Evolutionary conservation across 495 filamentous ascomycete genomes (phyloP), one percentile per base, ranked within the genome.

Genomic region (Hypoxylon trugodes): DNA sequence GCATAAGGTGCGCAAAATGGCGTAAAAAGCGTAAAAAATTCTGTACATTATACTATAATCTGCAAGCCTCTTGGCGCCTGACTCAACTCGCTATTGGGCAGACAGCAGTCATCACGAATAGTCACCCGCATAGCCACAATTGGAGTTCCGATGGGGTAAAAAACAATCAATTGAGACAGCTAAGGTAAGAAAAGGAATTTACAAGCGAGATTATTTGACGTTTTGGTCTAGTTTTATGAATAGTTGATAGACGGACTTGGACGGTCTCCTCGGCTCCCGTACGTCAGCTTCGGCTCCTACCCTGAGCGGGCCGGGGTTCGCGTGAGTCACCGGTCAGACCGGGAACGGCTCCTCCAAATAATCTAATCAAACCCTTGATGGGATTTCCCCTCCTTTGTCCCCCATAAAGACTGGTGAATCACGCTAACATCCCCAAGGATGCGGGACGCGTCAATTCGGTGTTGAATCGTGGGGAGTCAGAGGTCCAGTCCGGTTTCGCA

Each of bases 271-370:
- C 33, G 47, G 25, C 40, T 13, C 21, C 41, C 28, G n/a, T n/a
- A n/a, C 30, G 33, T 54, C 35, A 22, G 30, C 22, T 19, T 35
- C 38, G 38, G 45, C 4, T 47, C 22, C 33, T 32, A 52, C 48
- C 58, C 40, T 38, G 35, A 13, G 33, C 45, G 35, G 21, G 12
- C 45, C 46, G 30, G 50, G 24, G 35, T 19, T 15, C 41, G 32
- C 33, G 15, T 66, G 63, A 61, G 42, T 66, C 63, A 66, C 51
- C 51, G 63, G 63, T 16, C 9, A 37, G 22, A 47, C 33, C 43
- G 50, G 56, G 3, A 41, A 15, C 10, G 22, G 38, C 26, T 24
- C 54, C 25, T n/a, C n/a, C n/a, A n/a, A n/a, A 42, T 38, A 12
- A 30, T 36, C 19, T 15, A 15, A 48, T 4, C 13, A 33, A 26